These are phyloP conservation scores for Zangia roseola DNA, from an alignment of 768 basidiomycete species.

Conservation along the genomic window DNA sequence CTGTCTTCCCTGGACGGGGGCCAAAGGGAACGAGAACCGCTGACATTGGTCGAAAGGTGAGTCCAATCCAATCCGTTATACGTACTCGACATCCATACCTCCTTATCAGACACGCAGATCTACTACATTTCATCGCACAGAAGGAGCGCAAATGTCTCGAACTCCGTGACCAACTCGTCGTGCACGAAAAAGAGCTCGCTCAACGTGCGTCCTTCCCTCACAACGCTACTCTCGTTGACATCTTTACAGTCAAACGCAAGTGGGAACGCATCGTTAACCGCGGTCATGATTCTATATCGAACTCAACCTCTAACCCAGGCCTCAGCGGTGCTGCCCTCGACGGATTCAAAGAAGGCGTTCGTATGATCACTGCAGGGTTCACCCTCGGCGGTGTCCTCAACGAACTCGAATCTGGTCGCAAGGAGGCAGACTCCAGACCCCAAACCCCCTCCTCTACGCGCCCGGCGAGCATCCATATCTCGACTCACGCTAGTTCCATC, in stretches of 20 bases:
- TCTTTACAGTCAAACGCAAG: slow-evolving; percentile 63
- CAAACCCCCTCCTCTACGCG: background rate
- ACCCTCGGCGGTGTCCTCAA: slow-evolving; percentile 25
- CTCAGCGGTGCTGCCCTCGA: slow-evolving; percentile 39
- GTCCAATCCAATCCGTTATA: no score
- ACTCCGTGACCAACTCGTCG: slow-evolving; percentile 67
- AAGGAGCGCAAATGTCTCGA: slow-evolving; percentile 85
- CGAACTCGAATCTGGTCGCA: background rate
- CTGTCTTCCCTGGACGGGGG: slow-evolving; percentile 10
- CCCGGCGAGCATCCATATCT: slow-evolving; percentile 35
- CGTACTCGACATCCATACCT: no score
- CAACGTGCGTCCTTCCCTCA: slow-evolving; percentile 43
- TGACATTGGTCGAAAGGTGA: slow-evolving; percentile 74
- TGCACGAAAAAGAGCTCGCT: slow-evolving; percentile 70
- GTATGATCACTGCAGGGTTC: slow-evolving; percentile 52
- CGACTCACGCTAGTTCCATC: slow-evolving; percentile 38
- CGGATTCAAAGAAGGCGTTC: slow-evolving; percentile 64
- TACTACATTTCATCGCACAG: slow-evolving; percentile 82
- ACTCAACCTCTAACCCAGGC: background rate
- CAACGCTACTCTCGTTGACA: background rate
- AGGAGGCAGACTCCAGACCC: background rate
- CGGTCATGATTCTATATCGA: slow-evolving; percentile 31
- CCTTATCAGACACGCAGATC: slow-evolving; percentile 75
- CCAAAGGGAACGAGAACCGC: slow-evolving; percentile 36
- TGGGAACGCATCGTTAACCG: slow-evolving; percentile 80